phyloP scores from a whole-genome alignment of 176 grass and related monocot genomes.

The Ampelocalamus luodianensis region DNA sequence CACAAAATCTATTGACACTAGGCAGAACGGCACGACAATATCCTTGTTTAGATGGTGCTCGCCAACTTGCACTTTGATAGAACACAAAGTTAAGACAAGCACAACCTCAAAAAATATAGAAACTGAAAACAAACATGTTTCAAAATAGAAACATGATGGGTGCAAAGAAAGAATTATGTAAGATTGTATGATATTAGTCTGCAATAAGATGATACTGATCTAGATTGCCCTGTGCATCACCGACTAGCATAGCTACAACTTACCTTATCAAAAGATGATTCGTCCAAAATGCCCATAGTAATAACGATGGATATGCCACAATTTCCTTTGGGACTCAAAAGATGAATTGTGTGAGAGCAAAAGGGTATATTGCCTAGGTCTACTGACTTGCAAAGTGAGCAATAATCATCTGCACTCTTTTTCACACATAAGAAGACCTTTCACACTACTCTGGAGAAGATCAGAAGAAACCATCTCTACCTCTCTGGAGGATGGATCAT shows the following conservation, averaged over 20 bases:
- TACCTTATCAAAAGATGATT: conserved; percentile 38
- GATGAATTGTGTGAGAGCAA: conserved; percentile 5
- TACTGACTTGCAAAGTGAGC: conserved; percentile 41
- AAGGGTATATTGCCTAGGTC: conserved; percentile 18
- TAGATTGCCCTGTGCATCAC: conserved; percentile 19
- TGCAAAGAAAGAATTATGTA: background rate
- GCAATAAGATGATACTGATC: background rate
- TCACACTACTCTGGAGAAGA: conserved; percentile 64
- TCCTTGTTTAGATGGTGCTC: background rate
- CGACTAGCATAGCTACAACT: conserved; percentile 29
- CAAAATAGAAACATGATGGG: background rate
- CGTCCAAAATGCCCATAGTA: conserved; percentile 34
- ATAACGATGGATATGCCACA: conserved; percentile 24
- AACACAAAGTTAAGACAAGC: conserved; percentile 8
- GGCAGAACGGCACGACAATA: background rate
- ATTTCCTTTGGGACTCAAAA: conserved; percentile 21
- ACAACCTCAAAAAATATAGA: background rate
- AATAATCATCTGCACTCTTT: conserved; percentile 44
- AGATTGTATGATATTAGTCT: background rate
- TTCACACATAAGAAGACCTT: conserved; percentile 38
- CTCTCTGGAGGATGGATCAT: conserved; percentile 69
- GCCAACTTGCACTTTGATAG: background rate
- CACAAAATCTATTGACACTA: background rate
- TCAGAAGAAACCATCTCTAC: conserved; percentile 61
- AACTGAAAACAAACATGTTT: background rate